Base-by-base conservation (phyloP, 805 yeast species). In the Cyberlindnera samutprakarnensis region DNA sequence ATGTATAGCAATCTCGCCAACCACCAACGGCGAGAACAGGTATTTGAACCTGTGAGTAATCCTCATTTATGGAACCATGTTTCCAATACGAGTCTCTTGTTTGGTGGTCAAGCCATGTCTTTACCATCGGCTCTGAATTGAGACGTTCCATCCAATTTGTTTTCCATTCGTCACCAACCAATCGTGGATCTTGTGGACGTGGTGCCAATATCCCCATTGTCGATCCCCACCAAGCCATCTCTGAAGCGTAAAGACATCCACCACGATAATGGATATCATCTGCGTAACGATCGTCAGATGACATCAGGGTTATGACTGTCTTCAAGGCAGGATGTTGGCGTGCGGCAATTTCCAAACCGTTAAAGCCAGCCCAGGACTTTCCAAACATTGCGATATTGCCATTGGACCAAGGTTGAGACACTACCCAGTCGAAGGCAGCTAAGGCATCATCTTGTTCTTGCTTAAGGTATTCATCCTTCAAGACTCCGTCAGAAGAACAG, bases 211-310 rank as follows among this genome's bases (percentile, higher is more conserved):
- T 57, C 18, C 56, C 46, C 70, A 65, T 65, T 0, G 70, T 65
- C 5, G 68, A 61, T 2, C 66, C 70, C 71, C 71, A 65, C 70
- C 70, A 65, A 11, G 65, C 43, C 70, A 65, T 65, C 44, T 65
- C 70, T 4, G 61, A 51, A 2, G 68, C 70, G 27, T 65, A 36
- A 10, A 64, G 26, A 49, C 66, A 59, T 10, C 70, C 70, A 28
- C 70, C 71, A 31, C 69, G 54, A 36, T 65, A 65, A 39, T 65
- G 71, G 13, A 65, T 70, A 43, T 65, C 71, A 44, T 65, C 71
- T 3, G 67, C 42, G 44, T 65, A 65, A 46, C 70, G 47, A 36
- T 65, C 70, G 43, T 65, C 71, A 1, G 71, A 65, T 8, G 69
- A 64, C 63, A 61, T 61, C 18, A 65, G 46, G 1, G 70, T 59